Base-by-base conservation (phyloP, 1,139 yeast genomes). In the Kodamaea sp. region DNA sequence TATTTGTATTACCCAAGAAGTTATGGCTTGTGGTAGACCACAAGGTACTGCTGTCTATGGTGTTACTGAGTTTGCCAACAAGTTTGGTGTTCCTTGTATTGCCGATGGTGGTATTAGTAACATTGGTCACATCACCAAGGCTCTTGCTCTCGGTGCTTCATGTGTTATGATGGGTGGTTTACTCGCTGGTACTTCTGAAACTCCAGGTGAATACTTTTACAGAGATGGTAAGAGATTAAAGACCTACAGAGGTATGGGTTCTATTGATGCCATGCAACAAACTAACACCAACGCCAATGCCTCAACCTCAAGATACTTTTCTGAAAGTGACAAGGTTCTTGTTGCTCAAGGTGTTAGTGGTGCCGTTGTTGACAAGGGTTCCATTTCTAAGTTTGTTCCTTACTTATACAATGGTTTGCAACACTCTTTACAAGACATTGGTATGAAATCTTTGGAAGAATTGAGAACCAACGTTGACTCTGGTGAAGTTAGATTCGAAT, bases 21-120 rank as follows among this genome's bases (percentile, higher is more conserved):
- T 92, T 45, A 92, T 92, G 99, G 98, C 99, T 38, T 95, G 96
- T 73, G 99, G 99, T 70, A 90, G 98, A 78, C 98, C 99, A 45
- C 98, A 94, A 76, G 99, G 97, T 71, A 87, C 96, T 47, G 96
- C 96, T 45, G 96, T 88, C 41, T 87, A 78, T 73, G 81, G 79
- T 47, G 96, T 88, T 38, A 75, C 89, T 47, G 90, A 88, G 70
- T 86, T 88, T 62, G 90, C 96, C 53, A 81, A 80, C 67, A 75
- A 79, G 63, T 88, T 88, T 60, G 96, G 96, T 59, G 90, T 88
- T 50, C 96, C 96, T 58, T 86, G 96, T 71, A 89, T 92, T 55
- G 99, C 99, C 52, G 99, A 92, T 65, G 99, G 99, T 77, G 99
- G 99, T 80, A 81, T 92, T 58, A 92, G 90, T 68, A 94, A 92